Evolutionary conservation across 805 yeast genomes (phyloP).

Genomic region (Myxozyma geophila): DNA sequence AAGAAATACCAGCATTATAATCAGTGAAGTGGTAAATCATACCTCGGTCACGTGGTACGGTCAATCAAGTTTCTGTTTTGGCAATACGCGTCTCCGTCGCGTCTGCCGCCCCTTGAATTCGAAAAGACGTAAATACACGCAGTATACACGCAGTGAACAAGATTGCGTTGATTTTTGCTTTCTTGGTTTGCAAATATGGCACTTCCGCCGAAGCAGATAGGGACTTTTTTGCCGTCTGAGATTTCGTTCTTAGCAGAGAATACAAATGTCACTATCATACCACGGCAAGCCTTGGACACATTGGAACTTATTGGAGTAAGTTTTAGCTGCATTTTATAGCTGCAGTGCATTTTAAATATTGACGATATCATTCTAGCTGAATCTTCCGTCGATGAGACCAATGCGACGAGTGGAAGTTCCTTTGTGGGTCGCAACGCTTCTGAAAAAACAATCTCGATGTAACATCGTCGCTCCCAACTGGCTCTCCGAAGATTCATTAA

Average conservation of each 20-base stretch:
- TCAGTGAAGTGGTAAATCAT: neutral
- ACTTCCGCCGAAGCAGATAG: conserved; percentile 58
- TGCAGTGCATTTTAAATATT: neutral
- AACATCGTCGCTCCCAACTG: conserved; percentile 84
- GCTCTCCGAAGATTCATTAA: conserved; percentile 64
- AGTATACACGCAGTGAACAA: neutral
- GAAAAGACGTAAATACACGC: neutral
- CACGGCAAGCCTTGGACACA: conserved; percentile 72
- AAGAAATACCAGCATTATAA: too few species aligned
- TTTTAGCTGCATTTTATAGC: conserved; percentile 19
- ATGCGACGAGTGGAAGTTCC: conserved; percentile 74
- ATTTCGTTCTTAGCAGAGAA: conserved; percentile 85
- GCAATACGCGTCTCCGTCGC: conserved; percentile 8
- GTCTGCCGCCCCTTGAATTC: neutral
- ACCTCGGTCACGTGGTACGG: neutral
- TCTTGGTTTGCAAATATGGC: conserved; percentile 54
- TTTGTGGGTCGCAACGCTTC: conserved; percentile 81
- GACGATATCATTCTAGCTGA: conserved; percentile 41
- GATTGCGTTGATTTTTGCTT: neutral
- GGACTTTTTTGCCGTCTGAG: conserved; percentile 73
- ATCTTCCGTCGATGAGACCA: conserved; percentile 64
- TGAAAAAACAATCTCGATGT: conserved; percentile 85
- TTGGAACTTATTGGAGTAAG: conserved; percentile 66
- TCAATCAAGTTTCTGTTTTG: neutral
- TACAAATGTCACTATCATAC: conserved; percentile 72